Evolutionary conservation across 2,329 filamentous ascomycete genomes (phyloP), one percentile per base, ranked within the genome.

Genomic region (Apiospora phragmitis): DNA sequence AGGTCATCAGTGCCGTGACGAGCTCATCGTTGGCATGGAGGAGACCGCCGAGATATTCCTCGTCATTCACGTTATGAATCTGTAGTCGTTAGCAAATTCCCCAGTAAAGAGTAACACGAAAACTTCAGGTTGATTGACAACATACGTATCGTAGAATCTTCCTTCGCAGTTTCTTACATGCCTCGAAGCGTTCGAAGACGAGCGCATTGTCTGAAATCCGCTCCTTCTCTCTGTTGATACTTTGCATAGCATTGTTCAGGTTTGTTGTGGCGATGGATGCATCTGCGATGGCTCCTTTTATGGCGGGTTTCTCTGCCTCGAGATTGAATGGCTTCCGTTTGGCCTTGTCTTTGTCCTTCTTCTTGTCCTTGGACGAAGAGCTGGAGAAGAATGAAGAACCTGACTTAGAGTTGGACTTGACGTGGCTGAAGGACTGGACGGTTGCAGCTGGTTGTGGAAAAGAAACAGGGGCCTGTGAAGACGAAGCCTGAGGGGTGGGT

Each of bases 1-100:
- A 99, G 0, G 94, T 93, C 89, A 97, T 97, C 70, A 99, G 87
- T 1, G 95, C 94, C 72, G 92, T 92, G 51, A 98, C 93, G n/a
- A 99, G 91, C 81, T 97, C 93, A 77, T 99, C 96, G 77, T 99
- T 98, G 74, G 95, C 95, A 77, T 96, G 94, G 24, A 99, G 90
- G 5, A 99, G 87, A 72, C 94, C 92, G 55, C 95, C 96, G 11
- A 99, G 91, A 87, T 93, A 98, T 77, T 98, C 91, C 78, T 98
- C 95, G 11, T 91, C 92, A 79, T 97, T 94, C 16, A 98, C 92
- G 68, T 94, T 88, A 78, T 98, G 94, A 73, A 98, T 97, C 89
- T 91, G 70, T 51, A 12, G 24, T 65, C 29, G 68, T 80, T 62
- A 80, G 78, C 49, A 68, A 38, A 11, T 41, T 26, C n/a, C n/a